phyloP scores from a whole-genome alignment of 352 stramenopile species.

The Globisporangium echinulatum region DNA sequence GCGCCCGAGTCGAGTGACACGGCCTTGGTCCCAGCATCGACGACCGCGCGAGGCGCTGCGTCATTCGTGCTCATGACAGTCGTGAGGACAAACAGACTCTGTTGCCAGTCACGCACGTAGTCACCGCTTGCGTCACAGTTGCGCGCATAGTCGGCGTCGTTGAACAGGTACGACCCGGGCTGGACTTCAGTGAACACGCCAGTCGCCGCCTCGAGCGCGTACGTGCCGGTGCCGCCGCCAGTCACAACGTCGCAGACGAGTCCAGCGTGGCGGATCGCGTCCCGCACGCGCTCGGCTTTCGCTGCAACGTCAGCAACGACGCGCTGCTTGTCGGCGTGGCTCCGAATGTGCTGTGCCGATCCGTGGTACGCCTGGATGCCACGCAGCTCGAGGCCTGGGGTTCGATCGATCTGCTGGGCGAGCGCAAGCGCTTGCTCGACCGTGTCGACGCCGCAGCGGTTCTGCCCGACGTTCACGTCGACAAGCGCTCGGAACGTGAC shows the following conservation, averaged over 20 bases:
- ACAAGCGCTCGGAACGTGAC: constrained; percentile 52
- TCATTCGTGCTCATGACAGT: constrained; percentile 61
- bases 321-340: constrained; percentile 34
- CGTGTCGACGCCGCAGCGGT: constrained; percentile 62
- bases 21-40: constrained; percentile 73
- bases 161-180: constrained; percentile 73
- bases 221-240: constrained; percentile 64
- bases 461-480: constrained; percentile 70
- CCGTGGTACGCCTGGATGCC: constrained; percentile 77
- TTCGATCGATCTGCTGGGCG: constrained; percentile 24
- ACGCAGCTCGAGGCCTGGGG: constrained; percentile 23
- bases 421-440: constrained; percentile 36
- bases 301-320: constrained; percentile 33
- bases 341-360: constrained; percentile 65
- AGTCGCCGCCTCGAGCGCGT: constrained; percentile 46
- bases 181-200: constrained; percentile 74
- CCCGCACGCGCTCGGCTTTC: constrained; percentile 33
- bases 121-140: constrained; percentile 40
- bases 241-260: constrained; percentile 60
- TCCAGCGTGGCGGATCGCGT: constrained; percentile 22
- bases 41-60: constrained; percentile 35
- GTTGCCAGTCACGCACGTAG: constrained; percentile 39
- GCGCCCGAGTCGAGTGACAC: constrained; percentile 58
- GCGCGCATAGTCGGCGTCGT: constrained; percentile 62
- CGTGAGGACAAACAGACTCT: constrained; percentile 63